Evolutionary conservation across 2,329 filamentous ascomycete genomes (phyloP), one percentile per base, ranked within the genome.

Genomic region (Rhinocladiella mackenziei): DNA sequence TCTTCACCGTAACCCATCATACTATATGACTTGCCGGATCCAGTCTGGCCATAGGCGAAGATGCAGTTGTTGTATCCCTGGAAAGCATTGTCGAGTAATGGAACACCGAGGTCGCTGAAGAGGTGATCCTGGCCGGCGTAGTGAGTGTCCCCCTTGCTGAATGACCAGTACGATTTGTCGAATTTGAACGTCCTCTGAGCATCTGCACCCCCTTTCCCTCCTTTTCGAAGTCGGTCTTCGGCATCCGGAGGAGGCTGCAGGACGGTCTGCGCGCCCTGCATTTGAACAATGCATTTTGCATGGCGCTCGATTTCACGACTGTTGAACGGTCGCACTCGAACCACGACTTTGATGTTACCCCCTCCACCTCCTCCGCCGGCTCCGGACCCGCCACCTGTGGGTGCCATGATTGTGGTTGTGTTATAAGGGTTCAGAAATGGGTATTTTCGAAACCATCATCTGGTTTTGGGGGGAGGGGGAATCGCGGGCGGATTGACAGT

Each of bases 1-100:
- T 98, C 91, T 60, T 91, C 84, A 41, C 92, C 92, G 68, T 97
- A 98, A 36, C 92, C 92, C 92, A 98, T 98, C 91, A 98, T 98
- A 22, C 89, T 96, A 67, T 98, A 98, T 11, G 89, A 96, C 71
- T 98, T 98, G 68, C 92, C 92, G 1, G 92, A 97, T 56, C 92
- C 92, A 2, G 92, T 98, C 72, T 98, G 92, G 13, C 92, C 92
- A 63, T 98, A 98, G 10, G 92, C 92, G 64, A 98, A 98, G 62
- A 98, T 98, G 75, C 92, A 98, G 67, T 97, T 98, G 74, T 98
- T 97, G 73, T 97, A 98, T 32, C 92, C 92, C 60, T 91, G 81
- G 63, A 98, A 98, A 13, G 92, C 92, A 78, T 98, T 98, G 71
- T 98, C 91, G 56, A 98, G 77, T 46, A 98, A 76, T 40, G 92